A percentile compares a stretch with the other conserved stretches of the same genome.
phyloP scores from a whole-genome alignment of 73 alveolate genomes.

The Paramecium tetraurelia region DNA sequence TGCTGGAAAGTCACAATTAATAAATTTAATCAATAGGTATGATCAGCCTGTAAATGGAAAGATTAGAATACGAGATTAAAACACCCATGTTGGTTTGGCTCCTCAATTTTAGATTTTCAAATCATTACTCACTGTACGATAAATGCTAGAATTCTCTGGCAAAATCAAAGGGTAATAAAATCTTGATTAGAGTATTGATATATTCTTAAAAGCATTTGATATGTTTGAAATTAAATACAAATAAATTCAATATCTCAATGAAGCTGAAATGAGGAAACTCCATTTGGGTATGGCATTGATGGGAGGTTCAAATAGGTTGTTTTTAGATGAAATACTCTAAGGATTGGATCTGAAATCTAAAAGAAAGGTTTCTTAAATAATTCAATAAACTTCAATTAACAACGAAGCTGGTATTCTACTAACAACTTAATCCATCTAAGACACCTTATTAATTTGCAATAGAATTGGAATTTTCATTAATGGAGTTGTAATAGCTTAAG shows the following conservation, averaged over 20 bases:
- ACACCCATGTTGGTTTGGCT: not conserved
- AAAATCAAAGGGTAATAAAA: not conserved
- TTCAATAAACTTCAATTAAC: not conserved
- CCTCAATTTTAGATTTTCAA: not conserved
- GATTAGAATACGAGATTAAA: not conserved
- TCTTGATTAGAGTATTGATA: not conserved
- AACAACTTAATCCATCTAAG: not conserved
- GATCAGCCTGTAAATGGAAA: not conserved
- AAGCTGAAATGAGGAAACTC: not conserved
- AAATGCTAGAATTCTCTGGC: not conserved
- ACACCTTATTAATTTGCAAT: not conserved
- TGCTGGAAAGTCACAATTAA: not conserved
- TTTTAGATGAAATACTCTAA: not conserved
- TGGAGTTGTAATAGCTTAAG: not conserved
- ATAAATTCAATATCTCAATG: not conserved
- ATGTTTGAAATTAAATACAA: not conserved
- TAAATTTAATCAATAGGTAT: not conserved
- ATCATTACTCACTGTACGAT: not conserved
- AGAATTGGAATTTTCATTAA: not conserved
- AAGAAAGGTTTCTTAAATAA: not conserved
- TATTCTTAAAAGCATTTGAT: slow-evolving; percentile 19
- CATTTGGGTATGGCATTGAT: not conserved
- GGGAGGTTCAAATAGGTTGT: not conserved
- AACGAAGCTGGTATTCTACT: not conserved
- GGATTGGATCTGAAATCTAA: not conserved